phyloP scores from a whole-genome alignment of 139 green algal species.

The Micromonas pusilla region DNA sequence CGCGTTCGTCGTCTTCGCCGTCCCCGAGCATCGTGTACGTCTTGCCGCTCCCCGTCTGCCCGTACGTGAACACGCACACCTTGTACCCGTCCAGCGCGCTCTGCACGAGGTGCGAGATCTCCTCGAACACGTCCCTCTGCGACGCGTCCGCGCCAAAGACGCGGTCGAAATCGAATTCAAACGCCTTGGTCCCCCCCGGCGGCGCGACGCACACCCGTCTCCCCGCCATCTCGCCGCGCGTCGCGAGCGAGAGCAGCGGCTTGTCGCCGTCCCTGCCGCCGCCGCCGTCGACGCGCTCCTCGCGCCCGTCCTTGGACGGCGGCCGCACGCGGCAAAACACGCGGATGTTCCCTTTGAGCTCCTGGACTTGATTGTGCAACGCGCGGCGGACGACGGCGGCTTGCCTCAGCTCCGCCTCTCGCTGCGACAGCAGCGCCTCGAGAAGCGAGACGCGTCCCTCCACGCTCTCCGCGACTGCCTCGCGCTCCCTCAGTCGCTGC shows the following conservation, averaged over 20 bases:
- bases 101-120: slow-evolving; percentile 80
- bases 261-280: background rate
- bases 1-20: background rate
- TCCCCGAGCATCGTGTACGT: slow-evolving; percentile 47
- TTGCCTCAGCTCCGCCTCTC: background rate
- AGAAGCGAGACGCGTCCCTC: background rate
- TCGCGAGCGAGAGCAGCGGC: background rate
- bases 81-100: slow-evolving; percentile 84
- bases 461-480: background rate
- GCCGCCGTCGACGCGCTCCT: background rate
- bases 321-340: slow-evolving; percentile 37
- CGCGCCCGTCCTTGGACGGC: slow-evolving; percentile 14
- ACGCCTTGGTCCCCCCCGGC: background rate
- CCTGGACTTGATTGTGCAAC: slow-evolving; percentile 35
- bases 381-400: background rate
- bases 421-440: background rate
- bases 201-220: slow-evolving; percentile 6
- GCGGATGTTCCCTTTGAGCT: slow-evolving; percentile 38
- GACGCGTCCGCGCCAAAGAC: slow-evolving; percentile 66
- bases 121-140: slow-evolving; percentile 75
- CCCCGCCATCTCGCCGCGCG: slow-evolving; percentile 12
- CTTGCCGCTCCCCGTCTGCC: slow-evolving; percentile 53
- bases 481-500: background rate
- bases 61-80: slow-evolving; percentile 56
- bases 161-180: slow-evolving; percentile 61